Evolutionary conservation across 2,329 filamentous ascomycete genomes (phyloP).

Genomic region (Aspergillus pseudoviridinutans): DNA sequence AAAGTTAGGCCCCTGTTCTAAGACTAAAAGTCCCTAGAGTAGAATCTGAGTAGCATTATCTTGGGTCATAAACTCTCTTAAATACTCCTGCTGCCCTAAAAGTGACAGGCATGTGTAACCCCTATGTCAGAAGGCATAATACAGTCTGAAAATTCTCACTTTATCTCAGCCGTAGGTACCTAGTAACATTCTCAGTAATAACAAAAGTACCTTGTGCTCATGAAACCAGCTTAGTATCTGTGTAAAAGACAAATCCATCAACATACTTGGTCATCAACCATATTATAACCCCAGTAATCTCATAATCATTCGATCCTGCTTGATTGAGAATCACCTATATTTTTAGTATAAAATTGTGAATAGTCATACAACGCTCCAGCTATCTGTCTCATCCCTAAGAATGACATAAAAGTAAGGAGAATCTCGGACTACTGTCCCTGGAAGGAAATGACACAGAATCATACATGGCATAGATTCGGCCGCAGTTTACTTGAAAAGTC

Average conservation of each 20-base stretch:
- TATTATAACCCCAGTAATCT: background rate
- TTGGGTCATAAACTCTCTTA: no score
- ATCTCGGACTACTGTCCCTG: constrained; percentile 1
- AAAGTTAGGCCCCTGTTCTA: no score
- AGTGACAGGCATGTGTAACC: background rate
- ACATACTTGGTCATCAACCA: background rate
- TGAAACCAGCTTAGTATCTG: background rate
- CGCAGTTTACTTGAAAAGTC: constrained; percentile 46
- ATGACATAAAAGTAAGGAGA: background rate
- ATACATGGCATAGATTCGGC: background rate
- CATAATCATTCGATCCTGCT: background rate
- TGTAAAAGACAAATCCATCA: background rate
- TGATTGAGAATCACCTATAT: background rate
- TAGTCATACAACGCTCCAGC: background rate
- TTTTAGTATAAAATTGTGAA: background rate
- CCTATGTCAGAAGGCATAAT: no score
- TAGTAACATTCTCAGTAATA: background rate
- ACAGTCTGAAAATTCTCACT: background rate
- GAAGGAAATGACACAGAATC: background rate
- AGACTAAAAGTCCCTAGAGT: no score
- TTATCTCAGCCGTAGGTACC: background rate
- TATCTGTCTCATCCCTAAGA: background rate
- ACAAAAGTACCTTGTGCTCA: background rate
- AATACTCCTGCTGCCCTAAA: no score
- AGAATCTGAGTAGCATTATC: no score